These are phyloP conservation scores for Piedraia hortae DNA, from an alignment of 2,329 filamentous ascomycete species.

Conservation along the genomic window DNA sequence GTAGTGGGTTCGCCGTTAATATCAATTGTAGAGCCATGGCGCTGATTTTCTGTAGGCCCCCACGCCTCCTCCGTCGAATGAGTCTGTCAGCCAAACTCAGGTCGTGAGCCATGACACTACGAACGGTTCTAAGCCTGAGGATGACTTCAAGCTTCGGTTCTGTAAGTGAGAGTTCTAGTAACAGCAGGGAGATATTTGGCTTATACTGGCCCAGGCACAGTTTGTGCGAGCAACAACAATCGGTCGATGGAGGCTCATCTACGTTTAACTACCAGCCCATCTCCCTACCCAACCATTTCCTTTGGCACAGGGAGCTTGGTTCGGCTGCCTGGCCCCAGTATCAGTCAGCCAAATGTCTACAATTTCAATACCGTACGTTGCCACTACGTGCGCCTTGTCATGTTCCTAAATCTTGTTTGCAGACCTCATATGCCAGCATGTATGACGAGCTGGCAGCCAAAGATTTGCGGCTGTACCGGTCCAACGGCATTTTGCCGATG, in stretches of 20 bases:
- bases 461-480: constrained; percentile 62
- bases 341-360: constrained; percentile 88
- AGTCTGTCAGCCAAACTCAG: constrained; percentile 3
- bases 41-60: constrained; percentile 17
- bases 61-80: constrained; percentile 24
- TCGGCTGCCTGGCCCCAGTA: constrained; percentile 65
- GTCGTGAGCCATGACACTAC: constrained; percentile 3
- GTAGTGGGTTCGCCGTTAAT: background rate
- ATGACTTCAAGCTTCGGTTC: constrained; percentile 71
- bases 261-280: constrained; percentile 45
- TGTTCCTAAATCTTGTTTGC: too few relatives aligned
- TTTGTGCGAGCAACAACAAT: constrained; percentile 97
- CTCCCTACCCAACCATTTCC: constrained; percentile 72
- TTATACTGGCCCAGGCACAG: too few relatives aligned
- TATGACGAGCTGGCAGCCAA: constrained; percentile 72
- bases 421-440: constrained; percentile 82
- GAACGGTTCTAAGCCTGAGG: constrained; percentile 18
- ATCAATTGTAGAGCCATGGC: constrained; percentile 3
- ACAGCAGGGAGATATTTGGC: too few relatives aligned
- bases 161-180: too few relatives aligned
- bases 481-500: constrained; percentile 90
- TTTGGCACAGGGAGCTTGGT: constrained; percentile 75
- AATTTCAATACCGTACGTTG: constrained; percentile 96
- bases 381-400: too few relatives aligned
- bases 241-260: constrained; percentile 85